Base-by-base conservation (phyloP, 2,329 filamentous ascomycete genomes). In the Trichoderma sp. region DNA sequence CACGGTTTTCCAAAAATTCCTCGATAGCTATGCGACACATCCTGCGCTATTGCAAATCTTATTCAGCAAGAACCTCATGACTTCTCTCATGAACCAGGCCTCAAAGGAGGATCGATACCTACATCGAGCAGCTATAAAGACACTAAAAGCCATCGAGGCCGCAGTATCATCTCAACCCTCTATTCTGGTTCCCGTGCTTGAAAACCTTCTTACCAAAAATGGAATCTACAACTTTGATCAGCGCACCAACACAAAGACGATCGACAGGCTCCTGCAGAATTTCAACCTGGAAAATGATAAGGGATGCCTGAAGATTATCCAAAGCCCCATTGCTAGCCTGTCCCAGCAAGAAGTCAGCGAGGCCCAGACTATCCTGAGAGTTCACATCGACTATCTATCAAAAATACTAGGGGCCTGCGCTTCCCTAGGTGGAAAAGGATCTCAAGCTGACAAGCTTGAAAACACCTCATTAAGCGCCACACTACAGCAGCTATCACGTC, bases 221-320 rank as follows among this genome's bases (percentile, higher is more conserved):
- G 92, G 92, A 2, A 86, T 86, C 1, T 89, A 93, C 73, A 92
- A 91, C 76, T 96, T 98, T 75, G 96, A 98, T 76, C 90, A 92
- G 71, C 84, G 91, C 68, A 97, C 94, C 0, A 96, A 91, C 77
- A 91, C 90, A 2, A 97, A 95, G 80, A 95, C 93, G 0, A 82
- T 97, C 1, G 93, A 96, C 73, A 90, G 87, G 71, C 83, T 96
- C 2, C 80, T 96, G 5, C 84, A 88, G 64, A 84, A 85, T 54
- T 85, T 88, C 10, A 86, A 86, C 28, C 79, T 83, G 4, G 78
- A 85, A 24, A 87, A 90, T 39, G 83, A 89, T 26, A 83, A 87
- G 68, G 77, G 79, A 18, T 79, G 85, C n/a, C 77, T 89, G 43
- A 78, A 81, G 32, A 77, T 85, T 32, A 78, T 89, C 39, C 78